Evolutionary conservation across 2,329 filamentous ascomycete species (phyloP), one percentile per base, ranked within the genome.

Genomic region (Cercospora zeae-maydis): DNA sequence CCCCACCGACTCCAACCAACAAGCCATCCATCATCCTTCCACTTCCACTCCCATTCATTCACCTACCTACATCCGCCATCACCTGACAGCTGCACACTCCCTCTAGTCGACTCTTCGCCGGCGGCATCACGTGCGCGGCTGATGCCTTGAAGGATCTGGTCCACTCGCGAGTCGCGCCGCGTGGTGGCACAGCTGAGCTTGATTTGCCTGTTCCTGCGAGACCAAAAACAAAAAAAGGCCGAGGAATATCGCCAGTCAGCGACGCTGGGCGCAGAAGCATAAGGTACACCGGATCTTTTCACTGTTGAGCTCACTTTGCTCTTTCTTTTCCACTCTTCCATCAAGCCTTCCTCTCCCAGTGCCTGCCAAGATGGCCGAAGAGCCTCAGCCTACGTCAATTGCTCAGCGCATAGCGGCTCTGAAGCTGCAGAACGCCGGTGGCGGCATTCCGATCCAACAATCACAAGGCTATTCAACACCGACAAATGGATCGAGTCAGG

Each of bases 361-460:
- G 9, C 37, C 13, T 33, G 61, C 24, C 30, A 67, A 14, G 33
- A 72, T 72, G 70, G 67, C 66, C 27, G 70, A 70, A 21, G 66
- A 67, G 56, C 66, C 70, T 47, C 54, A 63, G 6, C 61, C 60
- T 16, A 69, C 63, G 34, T 77, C 78, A 19, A 79, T 82, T 68
- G 77, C 76, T 64, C 76, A 78, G 53, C 78, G 80, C 62, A 82
- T 82, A 61, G 80, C 80, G 1, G 77, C 78, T 2, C 70, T 82
- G 57, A 80, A 82, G 66, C 73, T 82, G 42, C 75, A 80, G 49
- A 75, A 81, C 45, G 45, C 45, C 65, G 78, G 80, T 14, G 76
- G 75, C 8, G 54, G 73, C 8, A 66, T 74, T 7, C 77, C 78
- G 14, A 69, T 69, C 34, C 66, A 70, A 4, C 70, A 75, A 53